Percentiles rank a stretch among this genome's conserved stretches.
These are phyloP conservation scores for Geranium rotundifolium DNA, from an alignment of 345 rosid genomes.

Conservation along the genomic window DNA sequence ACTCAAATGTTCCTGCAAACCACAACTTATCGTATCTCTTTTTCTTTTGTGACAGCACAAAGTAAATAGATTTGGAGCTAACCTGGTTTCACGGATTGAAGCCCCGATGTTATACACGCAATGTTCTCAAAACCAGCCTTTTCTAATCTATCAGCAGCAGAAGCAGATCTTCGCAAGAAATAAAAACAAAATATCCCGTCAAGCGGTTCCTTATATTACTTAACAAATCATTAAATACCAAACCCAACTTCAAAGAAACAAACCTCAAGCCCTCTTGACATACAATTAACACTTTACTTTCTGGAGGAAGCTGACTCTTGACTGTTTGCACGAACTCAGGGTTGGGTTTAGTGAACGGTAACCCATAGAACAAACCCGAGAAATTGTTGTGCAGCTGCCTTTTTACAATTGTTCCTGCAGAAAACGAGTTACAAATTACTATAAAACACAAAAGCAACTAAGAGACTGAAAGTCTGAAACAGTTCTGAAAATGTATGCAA, in stretches of 20 bases:
- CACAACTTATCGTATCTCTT: not conserved
- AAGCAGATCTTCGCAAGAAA: slow-evolving; percentile 54
- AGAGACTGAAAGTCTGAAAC: too few relatives aligned
- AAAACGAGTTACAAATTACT: not conserved
- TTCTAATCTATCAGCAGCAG: slow-evolving; percentile 71
- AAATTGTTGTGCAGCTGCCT: slow-evolving; percentile 89
- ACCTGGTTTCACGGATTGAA: slow-evolving; percentile 85
- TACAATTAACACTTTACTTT: slow-evolving; percentile 66
- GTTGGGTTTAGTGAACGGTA: slow-evolving; percentile 72
- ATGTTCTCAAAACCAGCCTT: slow-evolving; percentile 58
- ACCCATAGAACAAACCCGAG: slow-evolving; percentile 76
- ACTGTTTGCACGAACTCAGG: slow-evolving; percentile 60
- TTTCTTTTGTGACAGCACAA: not conserved
- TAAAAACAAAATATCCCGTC: slow-evolving; percentile 2
- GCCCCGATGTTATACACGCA: slow-evolving; percentile 81
- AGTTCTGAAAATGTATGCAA: too few relatives aligned
- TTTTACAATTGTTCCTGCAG: slow-evolving; percentile 62
- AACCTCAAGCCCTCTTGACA: slow-evolving; percentile 96
- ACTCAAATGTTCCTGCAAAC: slow-evolving; percentile 60
- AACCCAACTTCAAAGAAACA: too few relatives aligned
- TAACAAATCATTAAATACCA: too few relatives aligned
- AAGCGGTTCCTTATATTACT: not conserved
- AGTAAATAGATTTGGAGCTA: not conserved
- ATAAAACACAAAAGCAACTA: not conserved
- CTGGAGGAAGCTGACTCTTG: slow-evolving; percentile 46